phyloP scores from a whole-genome alignment of 108 stramenopile genomes.

The Epipyxis sp. region DNA sequence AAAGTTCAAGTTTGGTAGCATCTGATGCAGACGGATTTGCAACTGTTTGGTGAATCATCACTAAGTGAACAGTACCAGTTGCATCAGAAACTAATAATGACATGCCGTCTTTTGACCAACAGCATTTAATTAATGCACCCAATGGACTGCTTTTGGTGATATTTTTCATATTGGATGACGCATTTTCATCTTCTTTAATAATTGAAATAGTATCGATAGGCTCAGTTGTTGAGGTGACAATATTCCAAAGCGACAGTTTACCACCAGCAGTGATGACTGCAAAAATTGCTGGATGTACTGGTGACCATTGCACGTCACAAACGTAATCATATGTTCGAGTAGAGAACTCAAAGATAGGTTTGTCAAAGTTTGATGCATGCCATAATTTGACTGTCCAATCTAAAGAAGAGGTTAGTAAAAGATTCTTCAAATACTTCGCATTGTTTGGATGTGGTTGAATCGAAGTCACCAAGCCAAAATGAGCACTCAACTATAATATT shows the following conservation, averaged over 20 bases:
- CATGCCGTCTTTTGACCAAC: slow-evolving; percentile 15
- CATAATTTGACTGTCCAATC: slow-evolving; percentile 85
- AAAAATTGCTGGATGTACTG: slow-evolving; percentile 72
- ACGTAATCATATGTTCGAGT: slow-evolving; percentile 82
- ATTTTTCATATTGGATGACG: neutral
- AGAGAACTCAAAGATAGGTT: slow-evolving; percentile 17
- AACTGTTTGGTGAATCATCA: neutral
- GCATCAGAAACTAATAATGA: slow-evolving; percentile 28
- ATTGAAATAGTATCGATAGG: neutral
- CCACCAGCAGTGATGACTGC: slow-evolving; percentile 77
- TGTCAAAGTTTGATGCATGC: slow-evolving; percentile 10
- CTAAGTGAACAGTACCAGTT: slow-evolving; percentile 27
- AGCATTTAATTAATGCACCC: neutral
- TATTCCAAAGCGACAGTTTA: slow-evolving; percentile 74
- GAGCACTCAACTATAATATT: slow-evolving; percentile 10
- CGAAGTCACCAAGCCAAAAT: slow-evolving; percentile 36
- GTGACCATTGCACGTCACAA: slow-evolving; percentile 82
- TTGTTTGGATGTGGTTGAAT: slow-evolving; percentile 29
- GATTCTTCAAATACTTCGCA: slow-evolving; percentile 1
- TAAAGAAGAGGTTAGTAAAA: slow-evolving; percentile 71
- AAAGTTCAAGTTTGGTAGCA: neutral
- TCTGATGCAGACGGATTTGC: neutral
- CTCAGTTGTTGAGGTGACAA: slow-evolving; percentile 25
- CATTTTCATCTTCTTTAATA: slow-evolving; percentile 7
- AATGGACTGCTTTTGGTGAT: neutral